phyloP scores from a whole-genome alignment of 345 rosid genomes.

The Streptanthus diversifolius region DNA sequence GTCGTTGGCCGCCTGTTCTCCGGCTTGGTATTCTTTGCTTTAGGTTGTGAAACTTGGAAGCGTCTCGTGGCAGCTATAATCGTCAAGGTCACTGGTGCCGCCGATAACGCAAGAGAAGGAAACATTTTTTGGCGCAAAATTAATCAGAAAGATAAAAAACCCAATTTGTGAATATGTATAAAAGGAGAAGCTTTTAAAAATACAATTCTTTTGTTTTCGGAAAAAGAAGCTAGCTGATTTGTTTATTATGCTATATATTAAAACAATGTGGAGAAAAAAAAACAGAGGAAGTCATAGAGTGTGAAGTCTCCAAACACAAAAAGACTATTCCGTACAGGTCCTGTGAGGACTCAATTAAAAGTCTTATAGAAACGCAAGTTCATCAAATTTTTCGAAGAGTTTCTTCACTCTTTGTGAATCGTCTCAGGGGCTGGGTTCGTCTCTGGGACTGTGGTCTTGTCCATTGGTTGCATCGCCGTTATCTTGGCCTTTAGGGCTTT shows the following conservation, averaged over 20 bases:
- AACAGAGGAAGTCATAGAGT: not conserved
- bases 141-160: not conserved
- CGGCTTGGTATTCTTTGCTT: conserved; percentile 13
- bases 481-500: conserved; percentile 41
- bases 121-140: conserved; percentile 21
- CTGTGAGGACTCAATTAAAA: not conserved
- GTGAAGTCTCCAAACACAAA: not conserved
- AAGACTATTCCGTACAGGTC: not conserved
- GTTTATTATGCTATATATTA: not conserved
- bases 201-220: not conserved
- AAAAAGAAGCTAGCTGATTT: not conserved
- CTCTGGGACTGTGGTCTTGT: conserved; percentile 22
- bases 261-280: not conserved
- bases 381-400: not conserved
- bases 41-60: conserved; percentile 3
- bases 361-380: not conserved
- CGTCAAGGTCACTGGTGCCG: conserved; percentile 3
- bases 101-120: conserved; percentile 6
- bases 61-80: conserved; percentile 10
- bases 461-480: conserved; percentile 46
- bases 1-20: conserved; percentile 23
- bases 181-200: not conserved
- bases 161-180: not conserved
- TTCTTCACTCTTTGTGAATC: conserved; percentile 1
- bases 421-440: conserved; percentile 21